Evolutionary conservation across 2,329 filamentous ascomycete genomes (phyloP).

Genomic region (Paramyrothecium sp.): DNA sequence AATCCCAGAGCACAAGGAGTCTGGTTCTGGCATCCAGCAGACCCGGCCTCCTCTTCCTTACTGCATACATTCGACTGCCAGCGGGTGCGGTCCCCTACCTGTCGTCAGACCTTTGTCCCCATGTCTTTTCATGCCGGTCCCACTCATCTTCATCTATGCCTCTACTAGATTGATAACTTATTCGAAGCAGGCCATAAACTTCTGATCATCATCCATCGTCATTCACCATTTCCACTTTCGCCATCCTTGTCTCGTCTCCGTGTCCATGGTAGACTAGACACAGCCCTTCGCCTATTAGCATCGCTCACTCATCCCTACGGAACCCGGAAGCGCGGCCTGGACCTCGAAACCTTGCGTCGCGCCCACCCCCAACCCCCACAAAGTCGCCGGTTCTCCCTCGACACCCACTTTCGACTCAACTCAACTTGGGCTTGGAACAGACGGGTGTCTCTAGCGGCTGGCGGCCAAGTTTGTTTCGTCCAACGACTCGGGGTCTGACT

Average conservation of each 20-base stretch:
- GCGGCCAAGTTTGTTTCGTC: not conserved
- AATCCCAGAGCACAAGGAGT: no score
- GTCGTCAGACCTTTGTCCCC: no score
- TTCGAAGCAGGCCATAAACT: not conserved
- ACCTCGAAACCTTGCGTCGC: not conserved
- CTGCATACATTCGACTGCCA: no score
- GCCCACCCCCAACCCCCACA: not conserved
- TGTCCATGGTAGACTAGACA: not conserved
- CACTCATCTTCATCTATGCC: not conserved
- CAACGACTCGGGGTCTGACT: no score
- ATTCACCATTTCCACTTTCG: not conserved
- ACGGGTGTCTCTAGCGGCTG: not conserved
- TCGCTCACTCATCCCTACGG: not conserved
- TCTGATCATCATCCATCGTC: not conserved
- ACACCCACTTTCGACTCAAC: not conserved
- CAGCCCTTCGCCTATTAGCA: not conserved
- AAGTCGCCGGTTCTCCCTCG: not conserved
- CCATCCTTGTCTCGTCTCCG: not conserved
- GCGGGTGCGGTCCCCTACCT: no score
- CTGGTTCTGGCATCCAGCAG: no score
- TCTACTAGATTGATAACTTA: not conserved
- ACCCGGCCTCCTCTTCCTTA: not conserved
- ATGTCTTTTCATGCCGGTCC: no score
- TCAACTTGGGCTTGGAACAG: not conserved
- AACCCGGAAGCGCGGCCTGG: not conserved